These are phyloP conservation scores for Grosmannia clavigera DNA, from an alignment of 2,329 filamentous ascomycete species.

Conservation along the genomic window DNA sequence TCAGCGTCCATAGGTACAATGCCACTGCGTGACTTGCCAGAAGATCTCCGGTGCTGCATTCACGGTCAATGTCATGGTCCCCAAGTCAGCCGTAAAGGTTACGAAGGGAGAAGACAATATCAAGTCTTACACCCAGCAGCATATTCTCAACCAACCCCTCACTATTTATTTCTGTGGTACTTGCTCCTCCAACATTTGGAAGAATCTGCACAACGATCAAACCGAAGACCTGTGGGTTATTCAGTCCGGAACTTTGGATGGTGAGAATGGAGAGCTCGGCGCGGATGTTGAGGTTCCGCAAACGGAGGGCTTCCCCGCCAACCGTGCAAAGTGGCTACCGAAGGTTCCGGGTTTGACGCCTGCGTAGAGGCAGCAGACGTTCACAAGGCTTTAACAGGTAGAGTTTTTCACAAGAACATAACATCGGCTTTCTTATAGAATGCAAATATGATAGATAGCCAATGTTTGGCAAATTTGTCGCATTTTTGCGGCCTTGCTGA, in stretches of 20 bases:
- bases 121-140: background rate
- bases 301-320: background rate
- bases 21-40: background rate
- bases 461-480: too few relatives aligned
- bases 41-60: background rate
- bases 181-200: constrained; percentile 1
- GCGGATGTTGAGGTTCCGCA: background rate
- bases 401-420: too few relatives aligned
- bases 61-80: constrained; percentile 1
- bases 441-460: too few relatives aligned
- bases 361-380: too few relatives aligned
- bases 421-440: too few relatives aligned
- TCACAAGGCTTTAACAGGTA: too few relatives aligned
- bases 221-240: background rate
- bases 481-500: too few relatives aligned
- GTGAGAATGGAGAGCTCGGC: background rate
- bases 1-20: background rate
- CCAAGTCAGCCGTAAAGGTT: background rate
- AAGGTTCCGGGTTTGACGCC: background rate
- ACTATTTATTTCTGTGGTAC: background rate
- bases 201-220: background rate
- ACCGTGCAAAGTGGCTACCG: background rate
- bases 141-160: background rate
- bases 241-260: background rate
- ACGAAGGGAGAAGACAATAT: background rate